These are phyloP conservation scores for Orychophragmus violaceus DNA, from an alignment of 345 rosid genomes.

Conservation along the genomic window DNA sequence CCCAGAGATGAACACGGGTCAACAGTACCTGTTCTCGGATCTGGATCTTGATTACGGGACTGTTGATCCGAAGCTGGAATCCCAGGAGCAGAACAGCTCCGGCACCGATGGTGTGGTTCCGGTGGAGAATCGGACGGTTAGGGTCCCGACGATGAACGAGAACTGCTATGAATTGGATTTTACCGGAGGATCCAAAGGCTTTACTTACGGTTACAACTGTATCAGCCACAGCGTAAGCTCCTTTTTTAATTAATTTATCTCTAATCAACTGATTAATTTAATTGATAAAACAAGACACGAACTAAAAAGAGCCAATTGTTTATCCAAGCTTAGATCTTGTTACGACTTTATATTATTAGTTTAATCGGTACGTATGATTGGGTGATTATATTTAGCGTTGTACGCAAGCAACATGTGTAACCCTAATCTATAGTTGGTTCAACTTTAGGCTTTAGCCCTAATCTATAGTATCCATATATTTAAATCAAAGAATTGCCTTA, in stretches of 20 bases:
- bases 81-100: constrained; percentile 66
- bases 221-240: constrained; percentile 65
- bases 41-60: constrained; percentile 64
- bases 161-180: constrained; percentile 61
- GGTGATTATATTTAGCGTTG: not conserved
- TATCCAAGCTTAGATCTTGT: not conserved
- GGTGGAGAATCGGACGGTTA: constrained; percentile 38
- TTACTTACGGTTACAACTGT: constrained; percentile 41
- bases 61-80: constrained; percentile 62
- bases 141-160: constrained; percentile 39
- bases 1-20: constrained; percentile 61
- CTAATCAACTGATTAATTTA: not conserved
- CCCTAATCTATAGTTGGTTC: not conserved
- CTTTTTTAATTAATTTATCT: too few relatives aligned
- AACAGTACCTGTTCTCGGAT: constrained; percentile 52
- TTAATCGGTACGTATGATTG: constrained; percentile 16
- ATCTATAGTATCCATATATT: not conserved
- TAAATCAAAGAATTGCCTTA: too few relatives aligned
- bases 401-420: not conserved
- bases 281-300: not conserved
- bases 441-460: too few relatives aligned
- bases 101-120: constrained; percentile 92
- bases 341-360: not conserved
- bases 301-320: not conserved
- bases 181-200: constrained; percentile 39